Conservation (phyloP, 495 filamentous ascomycete genomes). For the Rhypophila decipiens region DNA sequence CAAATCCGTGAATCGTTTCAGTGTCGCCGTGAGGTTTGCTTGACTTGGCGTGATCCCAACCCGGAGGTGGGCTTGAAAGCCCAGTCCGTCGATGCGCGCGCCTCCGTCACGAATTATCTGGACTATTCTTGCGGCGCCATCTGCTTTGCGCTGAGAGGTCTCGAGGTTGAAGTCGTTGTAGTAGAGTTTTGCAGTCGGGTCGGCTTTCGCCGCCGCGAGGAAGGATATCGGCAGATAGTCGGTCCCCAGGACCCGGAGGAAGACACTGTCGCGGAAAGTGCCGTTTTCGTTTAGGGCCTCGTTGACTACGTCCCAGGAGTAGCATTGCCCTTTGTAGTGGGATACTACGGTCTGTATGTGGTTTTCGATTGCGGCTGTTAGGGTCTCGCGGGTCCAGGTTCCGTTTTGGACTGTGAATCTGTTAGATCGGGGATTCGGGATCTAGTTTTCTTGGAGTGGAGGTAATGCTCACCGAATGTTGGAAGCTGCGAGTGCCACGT, state of each 20-base stretch:
- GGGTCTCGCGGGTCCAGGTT: constrained; percentile 49
- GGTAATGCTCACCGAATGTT: constrained; percentile 32
- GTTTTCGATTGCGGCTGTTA: constrained; percentile 31
- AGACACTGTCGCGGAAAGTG: constrained; percentile 28
- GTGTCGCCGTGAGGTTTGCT: constrained; percentile 24
- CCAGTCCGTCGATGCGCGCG: constrained; percentile 50
- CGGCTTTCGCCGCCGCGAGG: constrained; percentile 28
- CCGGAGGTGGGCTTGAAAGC: constrained; percentile 54
- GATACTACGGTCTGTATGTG: constrained; percentile 45
- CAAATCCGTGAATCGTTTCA: constrained; percentile 33
- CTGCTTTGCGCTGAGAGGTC: constrained; percentile 38
- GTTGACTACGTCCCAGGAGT: constrained; percentile 49
- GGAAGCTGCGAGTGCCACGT: constrained; percentile 58
- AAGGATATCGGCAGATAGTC: constrained; percentile 42
- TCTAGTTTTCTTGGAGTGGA: neutral
- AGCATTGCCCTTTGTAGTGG: constrained; percentile 42
- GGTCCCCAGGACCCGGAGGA: constrained; percentile 32
- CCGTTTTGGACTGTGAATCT: constrained; percentile 36
- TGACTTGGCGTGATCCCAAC: constrained; percentile 37
- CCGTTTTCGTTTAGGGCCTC: constrained; percentile 46
- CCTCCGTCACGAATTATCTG: constrained; percentile 31
- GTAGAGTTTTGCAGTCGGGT: constrained; percentile 37
- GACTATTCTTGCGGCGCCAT: constrained; percentile 39
- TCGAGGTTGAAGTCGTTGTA: constrained; percentile 66
- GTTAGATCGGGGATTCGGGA: neutral